These are phyloP conservation scores for Erythrophleum ivorense DNA, from an alignment of 331 rosid genomes.

Conservation along the genomic window DNA sequence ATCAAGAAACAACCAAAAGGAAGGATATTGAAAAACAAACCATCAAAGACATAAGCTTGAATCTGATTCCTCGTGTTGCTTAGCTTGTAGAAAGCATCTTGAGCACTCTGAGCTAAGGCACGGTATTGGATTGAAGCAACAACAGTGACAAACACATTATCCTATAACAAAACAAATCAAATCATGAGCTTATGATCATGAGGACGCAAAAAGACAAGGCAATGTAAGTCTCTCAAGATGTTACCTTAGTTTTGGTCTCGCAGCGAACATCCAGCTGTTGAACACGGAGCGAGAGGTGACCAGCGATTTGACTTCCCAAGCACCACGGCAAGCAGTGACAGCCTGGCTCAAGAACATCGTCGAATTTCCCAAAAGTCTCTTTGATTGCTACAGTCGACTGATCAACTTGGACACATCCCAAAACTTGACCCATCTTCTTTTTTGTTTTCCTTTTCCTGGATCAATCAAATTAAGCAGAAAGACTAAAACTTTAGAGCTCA, in stretches of 20 bases:
- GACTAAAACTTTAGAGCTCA: too few relatives aligned
- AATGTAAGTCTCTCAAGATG: too few relatives aligned
- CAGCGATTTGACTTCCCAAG: constrained; percentile 59
- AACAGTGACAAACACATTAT: constrained; percentile 66
- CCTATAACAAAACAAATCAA: too few relatives aligned
- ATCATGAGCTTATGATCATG: too few relatives aligned
- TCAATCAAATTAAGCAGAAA: too few relatives aligned
- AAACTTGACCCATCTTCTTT: constrained; percentile 59
- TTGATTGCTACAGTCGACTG: constrained; percentile 65
- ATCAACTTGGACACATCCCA: constrained; percentile 64
- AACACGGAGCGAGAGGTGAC: constrained; percentile 67
- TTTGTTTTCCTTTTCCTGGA: too few relatives aligned
- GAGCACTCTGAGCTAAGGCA: constrained; percentile 55
- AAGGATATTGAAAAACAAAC: constrained; percentile 33
- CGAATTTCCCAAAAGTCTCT: constrained; percentile 63
- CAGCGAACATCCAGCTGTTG: constrained; percentile 73
- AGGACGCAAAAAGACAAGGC: too few relatives aligned
- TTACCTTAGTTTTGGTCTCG: constrained; percentile 83
- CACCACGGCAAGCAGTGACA: constrained; percentile 76
- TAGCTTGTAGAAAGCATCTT: constrained; percentile 69
- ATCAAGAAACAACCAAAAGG: not conserved
- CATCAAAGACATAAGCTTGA: constrained; percentile 66
- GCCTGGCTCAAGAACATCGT: constrained; percentile 67
- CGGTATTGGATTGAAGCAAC: constrained; percentile 73
- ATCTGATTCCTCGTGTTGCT: constrained; percentile 62